These are phyloP conservation scores for Oryza officinalis DNA, from an alignment of 176 grass and related monocot genomes.

Conservation along the genomic window DNA sequence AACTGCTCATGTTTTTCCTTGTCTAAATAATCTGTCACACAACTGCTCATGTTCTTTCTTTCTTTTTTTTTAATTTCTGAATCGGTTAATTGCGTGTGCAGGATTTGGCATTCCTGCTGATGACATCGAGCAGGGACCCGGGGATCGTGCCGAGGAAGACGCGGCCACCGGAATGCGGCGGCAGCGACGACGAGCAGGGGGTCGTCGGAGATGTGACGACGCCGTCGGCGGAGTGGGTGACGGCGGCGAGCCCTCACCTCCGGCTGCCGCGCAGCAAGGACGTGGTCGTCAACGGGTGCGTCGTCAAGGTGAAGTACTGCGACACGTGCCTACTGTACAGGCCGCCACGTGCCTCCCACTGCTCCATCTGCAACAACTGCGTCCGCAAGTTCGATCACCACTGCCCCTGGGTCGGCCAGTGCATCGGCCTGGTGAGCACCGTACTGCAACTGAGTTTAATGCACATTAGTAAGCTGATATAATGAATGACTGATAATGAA, in stretches of 20 bases:
- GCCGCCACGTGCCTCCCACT: conserved; percentile 78
- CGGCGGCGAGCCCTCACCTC: conserved; percentile 57
- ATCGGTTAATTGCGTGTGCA: background rate
- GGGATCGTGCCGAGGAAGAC: conserved; percentile 86
- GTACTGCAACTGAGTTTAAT: too few relatives aligned
- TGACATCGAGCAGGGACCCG: conserved; percentile 88
- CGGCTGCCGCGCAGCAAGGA: conserved; percentile 68
- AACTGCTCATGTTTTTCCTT: background rate
- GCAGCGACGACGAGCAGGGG: background rate
- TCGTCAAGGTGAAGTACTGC: conserved; percentile 86
- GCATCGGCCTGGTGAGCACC: conserved; percentile 67
- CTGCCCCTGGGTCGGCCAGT: conserved; percentile 98
- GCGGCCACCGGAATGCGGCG: conserved; percentile 47
- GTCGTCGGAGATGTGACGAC: background rate
- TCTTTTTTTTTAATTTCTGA: background rate
- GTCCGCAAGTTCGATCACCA: conserved; percentile 92
- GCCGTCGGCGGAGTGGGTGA: conserved; percentile 74
- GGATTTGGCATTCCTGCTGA: conserved; percentile 62
- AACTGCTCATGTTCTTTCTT: too few relatives aligned
- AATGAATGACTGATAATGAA: background rate
- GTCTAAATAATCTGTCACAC: background rate
- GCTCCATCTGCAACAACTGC: conserved; percentile 93
- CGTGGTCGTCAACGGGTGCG: conserved; percentile 60
- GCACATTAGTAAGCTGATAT: too few relatives aligned
- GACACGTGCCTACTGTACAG: conserved; percentile 87